Evolutionary conservation across 768 basidiomycete genomes (phyloP), one percentile per base, ranked within the genome.

Genomic region (Xerocomellus intermedius): DNA sequence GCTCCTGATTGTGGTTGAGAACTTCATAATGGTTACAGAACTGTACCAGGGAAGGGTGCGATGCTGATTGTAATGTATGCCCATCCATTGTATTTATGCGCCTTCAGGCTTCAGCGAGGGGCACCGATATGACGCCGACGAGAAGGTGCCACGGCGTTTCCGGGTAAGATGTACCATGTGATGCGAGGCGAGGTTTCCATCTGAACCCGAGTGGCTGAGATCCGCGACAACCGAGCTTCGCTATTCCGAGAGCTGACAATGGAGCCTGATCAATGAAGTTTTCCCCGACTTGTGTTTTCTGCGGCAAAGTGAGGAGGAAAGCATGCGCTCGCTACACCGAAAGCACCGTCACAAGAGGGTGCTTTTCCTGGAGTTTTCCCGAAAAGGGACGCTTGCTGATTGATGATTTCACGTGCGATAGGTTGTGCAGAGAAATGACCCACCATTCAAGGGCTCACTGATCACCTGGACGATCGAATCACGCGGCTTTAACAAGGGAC

Each of bases 61-160:
- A 46, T 13, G 30, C 24, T n/a, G 43, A 21, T 14, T 17, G n/a
- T 16, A n/a, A 38, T 4, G 33, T 32, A 13, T 13, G 17, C 17
- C 13, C 42, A 37, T 43, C 8, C 26, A 42, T 47, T 19, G 48
- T 65, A 65, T 68, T 63, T 63, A 59, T 59, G 26, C 26, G 10
- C 24, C 30, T 9, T 9, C 14, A 7, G 21, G 19, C 13, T 22
- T 17, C 33, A 21, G 24, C 21, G 17, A 19, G 13, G 42, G 21
- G 2, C 9, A 30, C 59, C 28, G 32, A 57, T 30, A 21, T 42
- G 35, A 50, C 21, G 37, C 33, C 32, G 44, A 50, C 42, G 48
- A 43, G 38, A 49, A 48, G 14, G 2, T 41, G 16, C 12, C 38
- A 43, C 32, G 35, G 36, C 30, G n/a, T 45, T 28, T 37, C 39